Percentiles rank a stretch among this genome's conserved stretches.
phyloP scores from a whole-genome alignment of 2,329 filamentous ascomycete genomes.

The Trichoderma brevicompactum region DNA sequence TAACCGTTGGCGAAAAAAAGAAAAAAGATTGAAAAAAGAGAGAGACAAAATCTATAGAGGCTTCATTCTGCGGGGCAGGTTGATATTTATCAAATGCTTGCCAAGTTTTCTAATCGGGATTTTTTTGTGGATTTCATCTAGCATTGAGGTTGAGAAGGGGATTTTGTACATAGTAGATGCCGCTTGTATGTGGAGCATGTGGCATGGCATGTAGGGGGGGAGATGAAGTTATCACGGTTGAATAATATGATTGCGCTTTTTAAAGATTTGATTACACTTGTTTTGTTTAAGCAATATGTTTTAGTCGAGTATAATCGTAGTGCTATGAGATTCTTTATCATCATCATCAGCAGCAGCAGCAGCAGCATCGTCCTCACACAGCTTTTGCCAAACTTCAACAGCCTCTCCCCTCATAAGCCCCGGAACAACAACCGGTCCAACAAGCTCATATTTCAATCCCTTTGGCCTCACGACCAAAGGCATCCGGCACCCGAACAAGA shows the following conservation, averaged over 20 bases:
- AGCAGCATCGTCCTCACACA: neutral
- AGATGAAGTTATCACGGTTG: neutral
- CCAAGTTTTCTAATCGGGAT: slow-evolving; percentile 4
- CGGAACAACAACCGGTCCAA: slow-evolving; percentile 3
- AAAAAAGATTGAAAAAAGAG: neutral
- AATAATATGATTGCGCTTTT: slow-evolving; percentile 16
- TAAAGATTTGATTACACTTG: neutral
- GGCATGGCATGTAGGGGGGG: neutral
- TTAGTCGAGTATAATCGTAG: neutral
- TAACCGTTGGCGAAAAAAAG: neutral
- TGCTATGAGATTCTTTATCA: neutral
- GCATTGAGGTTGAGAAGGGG: neutral
- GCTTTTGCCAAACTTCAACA: neutral
- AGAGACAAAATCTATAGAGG: slow-evolving; percentile 11
- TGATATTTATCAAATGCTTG: slow-evolving; percentile 13
- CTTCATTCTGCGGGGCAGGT: slow-evolving; percentile 12
- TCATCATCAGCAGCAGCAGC: too few species aligned
- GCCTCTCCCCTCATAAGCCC: neutral
- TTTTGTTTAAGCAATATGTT: neutral
- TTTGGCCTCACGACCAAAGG: neutral
- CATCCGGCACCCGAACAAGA: slow-evolving; percentile 2
- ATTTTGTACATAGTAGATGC: slow-evolving; percentile 17
- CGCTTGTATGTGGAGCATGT: slow-evolving; percentile 5
- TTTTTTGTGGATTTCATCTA: neutral
- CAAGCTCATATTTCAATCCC: neutral